Conservation (phyloP, 1,284 basidiomycete genomes). For the Ceratorhiza oryzae-sativae region DNA sequence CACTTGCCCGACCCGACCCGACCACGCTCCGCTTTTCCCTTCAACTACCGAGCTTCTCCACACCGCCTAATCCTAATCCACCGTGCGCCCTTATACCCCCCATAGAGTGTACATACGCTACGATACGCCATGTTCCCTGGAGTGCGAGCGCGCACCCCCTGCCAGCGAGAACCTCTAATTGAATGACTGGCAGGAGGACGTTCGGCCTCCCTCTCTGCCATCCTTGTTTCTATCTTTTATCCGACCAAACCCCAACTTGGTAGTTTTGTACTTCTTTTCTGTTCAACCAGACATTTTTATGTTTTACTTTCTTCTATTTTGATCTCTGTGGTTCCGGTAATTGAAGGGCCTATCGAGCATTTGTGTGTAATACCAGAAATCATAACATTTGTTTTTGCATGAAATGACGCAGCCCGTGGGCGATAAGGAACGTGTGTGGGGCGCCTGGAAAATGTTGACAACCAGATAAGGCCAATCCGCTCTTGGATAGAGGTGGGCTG, state of each 20-base stretch:
- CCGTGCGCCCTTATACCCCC: conserved; percentile 7
- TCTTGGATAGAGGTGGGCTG: not conserved
- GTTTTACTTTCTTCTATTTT: not conserved
- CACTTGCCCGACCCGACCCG: not conserved
- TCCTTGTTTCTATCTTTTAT: not conserved
- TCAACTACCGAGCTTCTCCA: not conserved
- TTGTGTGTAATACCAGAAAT: conserved; percentile 11
- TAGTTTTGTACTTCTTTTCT: conserved; percentile 6
- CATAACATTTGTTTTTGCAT: not conserved
- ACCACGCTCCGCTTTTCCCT: conserved; percentile 1
- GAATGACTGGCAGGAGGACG: conserved; percentile 10
- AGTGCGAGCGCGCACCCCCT: not conserved
- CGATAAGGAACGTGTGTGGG: conserved; percentile 1
- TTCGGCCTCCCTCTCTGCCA: not conserved
- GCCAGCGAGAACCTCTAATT: conserved; percentile 6
- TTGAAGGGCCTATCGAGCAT: not conserved
- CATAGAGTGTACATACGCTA: conserved; percentile 18
- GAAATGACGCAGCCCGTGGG: not conserved
- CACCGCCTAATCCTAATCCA: not conserved
- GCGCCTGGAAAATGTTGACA: not conserved
- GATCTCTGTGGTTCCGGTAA: conserved; percentile 4
- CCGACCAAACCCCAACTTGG: conserved; percentile 1
- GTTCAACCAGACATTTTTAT: not conserved
- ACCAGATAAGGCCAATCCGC: not conserved
- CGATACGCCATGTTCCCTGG: not conserved